Conservation (phyloP, 371 early-diverging fungal genomes). For the Dichotomocladium elegans region DNA sequence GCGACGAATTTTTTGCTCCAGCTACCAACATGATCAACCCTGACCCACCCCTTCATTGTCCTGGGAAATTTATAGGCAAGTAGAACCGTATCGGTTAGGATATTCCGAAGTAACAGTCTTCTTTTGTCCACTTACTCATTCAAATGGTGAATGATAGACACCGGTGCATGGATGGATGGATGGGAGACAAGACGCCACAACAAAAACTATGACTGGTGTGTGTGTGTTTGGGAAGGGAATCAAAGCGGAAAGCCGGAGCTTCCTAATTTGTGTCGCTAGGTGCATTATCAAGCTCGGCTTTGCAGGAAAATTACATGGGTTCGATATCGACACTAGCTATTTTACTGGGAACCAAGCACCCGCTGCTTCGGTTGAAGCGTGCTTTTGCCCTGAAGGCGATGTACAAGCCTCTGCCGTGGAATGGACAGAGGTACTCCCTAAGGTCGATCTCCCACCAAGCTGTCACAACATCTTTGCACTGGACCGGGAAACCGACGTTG, state of each 20-base stretch:
- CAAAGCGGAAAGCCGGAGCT: no score
- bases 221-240: no score
- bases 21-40: constrained; percentile 77
- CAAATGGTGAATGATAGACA: constrained; percentile 25
- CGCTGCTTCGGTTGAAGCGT: constrained; percentile 69
- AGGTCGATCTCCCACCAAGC: constrained; percentile 58
- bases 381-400: constrained; percentile 45
- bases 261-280: constrained; percentile 12
- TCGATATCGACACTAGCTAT: constrained; percentile 84
- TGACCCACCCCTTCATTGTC: constrained; percentile 63
- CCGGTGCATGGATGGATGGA: constrained; percentile 82
- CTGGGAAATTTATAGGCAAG: constrained; percentile 55
- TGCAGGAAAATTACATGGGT: constrained; percentile 76
- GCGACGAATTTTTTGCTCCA: constrained; percentile 88
- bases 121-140: neutral
- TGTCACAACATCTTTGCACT: constrained; percentile 71
- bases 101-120: neutral
- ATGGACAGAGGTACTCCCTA: constrained; percentile 77
- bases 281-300: constrained; percentile 84
- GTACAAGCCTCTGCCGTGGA: constrained; percentile 37
- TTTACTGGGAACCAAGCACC: constrained; percentile 91
- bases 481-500: constrained; percentile 44
- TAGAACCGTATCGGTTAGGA: neutral
- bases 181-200: constrained; percentile 93
- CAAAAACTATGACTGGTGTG: constrained; percentile 71